Base-by-base conservation (phyloP, 2,329 filamentous ascomycete species). In the Ophiostoma quercus region DNA sequence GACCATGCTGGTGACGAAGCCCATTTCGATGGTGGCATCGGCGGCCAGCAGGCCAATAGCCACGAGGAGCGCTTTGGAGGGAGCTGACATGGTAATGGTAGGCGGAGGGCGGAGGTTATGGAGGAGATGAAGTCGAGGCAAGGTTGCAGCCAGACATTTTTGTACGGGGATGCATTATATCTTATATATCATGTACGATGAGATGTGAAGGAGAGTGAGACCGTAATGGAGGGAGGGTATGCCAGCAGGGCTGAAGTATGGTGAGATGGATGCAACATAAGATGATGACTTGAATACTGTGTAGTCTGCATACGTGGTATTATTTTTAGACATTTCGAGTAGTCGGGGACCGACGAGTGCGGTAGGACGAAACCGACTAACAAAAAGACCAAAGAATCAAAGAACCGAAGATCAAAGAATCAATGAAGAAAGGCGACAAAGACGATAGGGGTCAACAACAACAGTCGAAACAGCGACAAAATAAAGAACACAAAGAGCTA, bases 1-100 rank as follows among this genome's bases (percentile, higher is more conserved):
- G 43, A 81, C 78, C 72, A 77, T 81, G 73, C 75, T 76, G 66
- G 78, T 78, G 67, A 81, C 75, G 43, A 82, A 77, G 54, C 76
- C 75, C 29, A 82, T 71, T 72, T 81, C 79, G 73, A 82, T 77
- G 68, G 77, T 74, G 14, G 79, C 77, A 69, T 80, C 78, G 57
- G 79, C 72, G 70, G 77, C 74, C 25, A 81, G 75, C 9, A 81
- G 71, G 41, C 74, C 74, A 16, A 81, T 71, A 34, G 74, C 73
- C 60, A 75, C 67, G 7, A 72, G 69, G 67, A 73, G 69, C 41
- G 65, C n/a, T 14, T 73, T 19, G 1, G 71, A 70, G 3, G 71
- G 68, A 29, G 68, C 39, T 5, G 71, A 11, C 73, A 75, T 74
- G 16, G 67, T 47, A 32, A 29, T 29, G 25, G 25, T 29, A 29